Evolutionary conservation across 139 green algal species (phyloP).

Genomic region (Closterium sp.): DNA sequence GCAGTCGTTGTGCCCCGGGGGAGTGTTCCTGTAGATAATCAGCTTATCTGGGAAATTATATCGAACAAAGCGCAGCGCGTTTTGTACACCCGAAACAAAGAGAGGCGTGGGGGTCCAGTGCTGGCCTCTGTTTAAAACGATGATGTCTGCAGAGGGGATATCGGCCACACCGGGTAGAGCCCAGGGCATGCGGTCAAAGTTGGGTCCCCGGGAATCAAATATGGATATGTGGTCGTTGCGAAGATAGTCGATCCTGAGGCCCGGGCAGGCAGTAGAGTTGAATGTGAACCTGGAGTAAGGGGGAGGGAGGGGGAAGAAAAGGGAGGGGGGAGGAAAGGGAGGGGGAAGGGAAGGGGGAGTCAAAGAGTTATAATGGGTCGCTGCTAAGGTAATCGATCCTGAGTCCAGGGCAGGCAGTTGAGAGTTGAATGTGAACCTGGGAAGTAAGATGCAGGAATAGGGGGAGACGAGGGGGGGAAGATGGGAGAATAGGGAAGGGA

Average conservation of each 20-base stretch:
- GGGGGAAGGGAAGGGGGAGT: not conserved
- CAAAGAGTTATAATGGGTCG: not conserved
- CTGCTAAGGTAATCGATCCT: not conserved
- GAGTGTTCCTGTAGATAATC: not conserved
- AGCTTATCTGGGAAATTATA: not conserved
- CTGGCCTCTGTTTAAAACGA: not conserved
- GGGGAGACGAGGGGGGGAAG: too few relatives aligned
- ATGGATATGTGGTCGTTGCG: not conserved
- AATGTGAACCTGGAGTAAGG: not conserved
- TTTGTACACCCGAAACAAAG: not conserved
- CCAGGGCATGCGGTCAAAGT: not conserved
- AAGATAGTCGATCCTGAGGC: not conserved
- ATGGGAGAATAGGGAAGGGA: too few relatives aligned
- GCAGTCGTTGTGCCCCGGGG: not conserved
- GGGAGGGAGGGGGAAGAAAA: not conserved
- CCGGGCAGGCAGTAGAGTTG: not conserved
- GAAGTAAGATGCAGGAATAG: too few relatives aligned
- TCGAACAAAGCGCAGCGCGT: not conserved
- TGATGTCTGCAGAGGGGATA: not conserved
- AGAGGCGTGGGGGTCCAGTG: not conserved
- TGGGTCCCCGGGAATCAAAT: not conserved
- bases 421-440: not conserved
- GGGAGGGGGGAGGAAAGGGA: too few relatives aligned
- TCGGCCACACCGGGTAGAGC: not conserved
- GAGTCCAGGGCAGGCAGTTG: not conserved